These are phyloP conservation scores for Houttuynia cordata DNA, from an alignment of 164 flowering plant species.

Conservation along the genomic window DNA sequence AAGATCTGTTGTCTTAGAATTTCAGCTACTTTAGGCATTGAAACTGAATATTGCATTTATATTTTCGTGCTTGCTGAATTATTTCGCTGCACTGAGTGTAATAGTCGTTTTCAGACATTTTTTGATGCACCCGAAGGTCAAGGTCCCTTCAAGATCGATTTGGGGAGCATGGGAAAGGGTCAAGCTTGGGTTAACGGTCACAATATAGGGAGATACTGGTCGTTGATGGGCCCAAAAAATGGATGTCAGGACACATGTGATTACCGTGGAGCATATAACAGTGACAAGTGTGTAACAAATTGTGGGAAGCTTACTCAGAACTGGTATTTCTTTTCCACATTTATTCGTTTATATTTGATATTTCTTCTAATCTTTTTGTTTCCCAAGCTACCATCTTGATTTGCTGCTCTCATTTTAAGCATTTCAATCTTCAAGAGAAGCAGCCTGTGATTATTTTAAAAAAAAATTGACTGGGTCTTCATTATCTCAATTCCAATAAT, in stretches of 20 bases:
- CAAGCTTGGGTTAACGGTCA: constrained; percentile 96
- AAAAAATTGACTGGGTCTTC: no score
- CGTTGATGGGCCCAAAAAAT: constrained; percentile 38
- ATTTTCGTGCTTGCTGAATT: neutral
- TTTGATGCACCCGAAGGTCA: constrained; percentile 57
- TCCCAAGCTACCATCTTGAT: no score
- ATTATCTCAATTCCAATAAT: no score
- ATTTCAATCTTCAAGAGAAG: no score
- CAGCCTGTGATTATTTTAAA: no score
- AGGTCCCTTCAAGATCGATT: constrained; percentile 64
- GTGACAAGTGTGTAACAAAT: constrained; percentile 55
- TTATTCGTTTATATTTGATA: neutral
- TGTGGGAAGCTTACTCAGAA: constrained; percentile 82
- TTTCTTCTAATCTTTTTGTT: no score
- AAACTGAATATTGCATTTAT: neutral
- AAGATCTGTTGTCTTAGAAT: no score
- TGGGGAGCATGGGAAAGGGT: constrained; percentile 95
- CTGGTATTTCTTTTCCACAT: constrained; percentile 31
- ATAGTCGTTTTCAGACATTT: constrained; percentile 33
- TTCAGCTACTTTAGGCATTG: no score
- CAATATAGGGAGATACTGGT: constrained; percentile 90
- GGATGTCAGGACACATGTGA: constrained; percentile 69
- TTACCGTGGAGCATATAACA: constrained; percentile 70
- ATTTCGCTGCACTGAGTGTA: neutral
- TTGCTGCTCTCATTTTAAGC: no score